Evolutionary conservation across 1,284 basidiomycete genomes (phyloP), one percentile per base, ranked within the genome.

Genomic region (Ceraceosorus guamensis): DNA sequence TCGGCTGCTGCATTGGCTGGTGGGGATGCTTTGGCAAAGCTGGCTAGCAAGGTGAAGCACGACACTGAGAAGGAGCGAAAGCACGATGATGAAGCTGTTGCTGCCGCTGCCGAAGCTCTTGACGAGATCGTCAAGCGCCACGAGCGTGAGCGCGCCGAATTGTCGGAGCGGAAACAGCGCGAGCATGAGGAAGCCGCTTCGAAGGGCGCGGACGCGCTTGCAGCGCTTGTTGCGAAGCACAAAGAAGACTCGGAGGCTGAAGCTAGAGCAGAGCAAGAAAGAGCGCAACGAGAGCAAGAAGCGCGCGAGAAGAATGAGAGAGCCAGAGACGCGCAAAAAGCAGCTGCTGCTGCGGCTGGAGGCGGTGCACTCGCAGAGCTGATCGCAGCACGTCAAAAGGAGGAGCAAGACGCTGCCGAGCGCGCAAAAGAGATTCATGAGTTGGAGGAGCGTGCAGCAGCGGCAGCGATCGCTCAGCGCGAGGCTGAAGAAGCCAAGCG

Each of bases 221-320:
- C 41, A 18, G 30, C 30, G 13, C 57, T 48, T 6, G 57, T 35
- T 18, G 48, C 31, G 14, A 50, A 37, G 14, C 13, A 50, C 24
- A 30, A 43, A 46, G 30, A 14, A 45, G 46, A 44, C 51, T 32
- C 5, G 30, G 46, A 59, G 57, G 2, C 58, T 62, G 46, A 60
- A 62, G 31, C 64, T 61, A 16, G 64, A 68, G 51, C 58, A 56
- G 8, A 41, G 54, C 30, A 39, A 31, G 48, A 16, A n/a, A 6
- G n/a, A 52, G 16, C 41, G 48, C 41, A 34, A 34, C 14, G 30
- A 52, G 41, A 24, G n/a, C 18, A 52, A 41, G 37, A 32, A 50
- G 16, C 16, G 30, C 5, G 46, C 14, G 51, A 52, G 35, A 16
- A 13, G 37, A 14, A 43, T 3, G 37, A 44, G 50, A n/a, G 43